These are phyloP conservation scores for Kwoniella dendrophila DNA, from an alignment of 768 basidiomycete species.

Conservation along the genomic window DNA sequence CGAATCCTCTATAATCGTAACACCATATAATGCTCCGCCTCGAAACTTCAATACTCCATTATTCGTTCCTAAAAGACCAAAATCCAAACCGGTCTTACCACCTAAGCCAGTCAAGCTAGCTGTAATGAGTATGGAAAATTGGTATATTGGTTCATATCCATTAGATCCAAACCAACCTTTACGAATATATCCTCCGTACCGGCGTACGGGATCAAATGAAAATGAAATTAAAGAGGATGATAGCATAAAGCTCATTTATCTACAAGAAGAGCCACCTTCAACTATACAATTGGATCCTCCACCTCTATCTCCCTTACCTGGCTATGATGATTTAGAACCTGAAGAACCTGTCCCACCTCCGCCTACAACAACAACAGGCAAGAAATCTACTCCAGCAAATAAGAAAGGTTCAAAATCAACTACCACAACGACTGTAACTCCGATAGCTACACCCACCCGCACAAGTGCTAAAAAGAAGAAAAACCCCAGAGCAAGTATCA, in stretches of 20 bases:
- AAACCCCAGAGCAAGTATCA: neutral
- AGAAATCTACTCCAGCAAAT: slow-evolving; percentile 2
- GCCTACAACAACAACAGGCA: no score
- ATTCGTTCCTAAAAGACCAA: slow-evolving; percentile 4
- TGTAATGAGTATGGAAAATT: slow-evolving; percentile 26
- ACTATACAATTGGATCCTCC: slow-evolving; percentile 5
- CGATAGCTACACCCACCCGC: neutral
- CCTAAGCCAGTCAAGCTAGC: slow-evolving; percentile 18
- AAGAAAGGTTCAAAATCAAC: slow-evolving; percentile 6
- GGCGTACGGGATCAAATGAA: no score
- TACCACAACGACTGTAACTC: neutral
- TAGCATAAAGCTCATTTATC: neutral
- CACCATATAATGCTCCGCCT: neutral
- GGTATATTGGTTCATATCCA: slow-evolving; percentile 48
- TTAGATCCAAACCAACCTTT: slow-evolving; percentile 32
- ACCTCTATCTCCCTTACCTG: slow-evolving; percentile 22
- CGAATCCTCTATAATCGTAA: neutral
- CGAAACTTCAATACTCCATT: neutral
- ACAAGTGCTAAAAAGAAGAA: neutral
- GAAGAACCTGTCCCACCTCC: slow-evolving; percentile 1
- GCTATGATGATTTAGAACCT: slow-evolving; percentile 17
- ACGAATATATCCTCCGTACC: slow-evolving; percentile 13
- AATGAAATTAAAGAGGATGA: neutral
- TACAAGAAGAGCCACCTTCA: slow-evolving; percentile 1
- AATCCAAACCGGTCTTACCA: neutral